Evolutionary conservation across 1,284 basidiomycete genomes (phyloP).

Genomic region (Singerocomus rubriflavus): DNA sequence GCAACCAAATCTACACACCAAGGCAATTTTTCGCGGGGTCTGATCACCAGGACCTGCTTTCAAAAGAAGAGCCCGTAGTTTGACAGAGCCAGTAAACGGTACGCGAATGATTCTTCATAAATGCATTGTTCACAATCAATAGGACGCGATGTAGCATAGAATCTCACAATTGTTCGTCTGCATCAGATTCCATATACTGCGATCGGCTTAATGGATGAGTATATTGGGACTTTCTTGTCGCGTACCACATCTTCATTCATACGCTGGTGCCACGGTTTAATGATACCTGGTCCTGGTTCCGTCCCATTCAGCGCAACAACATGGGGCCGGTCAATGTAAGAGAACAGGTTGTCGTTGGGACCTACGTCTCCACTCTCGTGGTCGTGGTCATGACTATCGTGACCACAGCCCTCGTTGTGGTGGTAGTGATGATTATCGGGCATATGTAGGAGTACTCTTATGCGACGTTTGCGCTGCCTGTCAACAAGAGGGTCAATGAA

Average conservation of each 20-base stretch:
- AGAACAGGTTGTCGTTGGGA: constrained; percentile 66
- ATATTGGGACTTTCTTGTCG: not conserved
- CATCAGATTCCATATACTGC: constrained; percentile 76
- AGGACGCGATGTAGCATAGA: constrained; percentile 2
- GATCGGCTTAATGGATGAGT: constrained; percentile 7
- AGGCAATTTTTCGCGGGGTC: constrained; percentile 61
- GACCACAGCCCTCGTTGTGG: constrained; percentile 47
- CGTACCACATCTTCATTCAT: constrained; percentile 59
- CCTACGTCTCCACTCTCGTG: constrained; percentile 50
- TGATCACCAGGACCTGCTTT: constrained; percentile 72
- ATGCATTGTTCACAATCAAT: constrained; percentile 7
- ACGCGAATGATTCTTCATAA: constrained; percentile 65
- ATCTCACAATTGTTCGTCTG: constrained; percentile 75
- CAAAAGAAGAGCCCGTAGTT: constrained; percentile 67
- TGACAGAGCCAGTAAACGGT: constrained; percentile 79
- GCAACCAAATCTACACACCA: constrained; percentile 46
- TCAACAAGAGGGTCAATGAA: not conserved
- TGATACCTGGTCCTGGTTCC: constrained; percentile 48
- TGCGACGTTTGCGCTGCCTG: too few species aligned
- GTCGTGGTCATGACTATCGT: constrained; percentile 54
- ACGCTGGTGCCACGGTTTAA: constrained; percentile 78
- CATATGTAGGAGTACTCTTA: constrained; percentile 6
- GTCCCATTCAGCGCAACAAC: constrained; percentile 67
- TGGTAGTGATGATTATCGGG: constrained; percentile 53
- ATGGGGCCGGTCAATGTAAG: constrained; percentile 67